phyloP scores from a whole-genome alignment of 139 green algal species.

The Chlorella sp. region DNA sequence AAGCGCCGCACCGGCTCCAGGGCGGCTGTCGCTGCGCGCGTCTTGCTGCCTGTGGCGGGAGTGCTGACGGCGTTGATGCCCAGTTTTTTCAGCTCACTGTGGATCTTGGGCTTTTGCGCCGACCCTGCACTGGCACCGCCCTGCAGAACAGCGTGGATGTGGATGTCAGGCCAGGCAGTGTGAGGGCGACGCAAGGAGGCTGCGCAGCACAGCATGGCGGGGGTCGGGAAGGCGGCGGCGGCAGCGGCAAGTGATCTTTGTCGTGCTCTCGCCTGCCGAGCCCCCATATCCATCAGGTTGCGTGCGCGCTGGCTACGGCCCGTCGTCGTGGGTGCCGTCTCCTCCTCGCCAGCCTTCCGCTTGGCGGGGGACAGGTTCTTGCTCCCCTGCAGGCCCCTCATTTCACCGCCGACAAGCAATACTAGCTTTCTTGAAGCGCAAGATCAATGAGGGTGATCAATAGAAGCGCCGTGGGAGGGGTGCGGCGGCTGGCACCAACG shows the following conservation, averaged over 20 bases:
- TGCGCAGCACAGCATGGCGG: too few relatives aligned
- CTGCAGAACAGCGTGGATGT: too few relatives aligned
- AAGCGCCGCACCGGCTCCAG: neutral
- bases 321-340: neutral
- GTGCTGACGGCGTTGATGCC: too few relatives aligned
- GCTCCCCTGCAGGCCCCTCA: too few relatives aligned
- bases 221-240: too few relatives aligned
- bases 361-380: conserved; percentile 14
- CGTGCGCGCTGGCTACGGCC: neutral
- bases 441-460: neutral
- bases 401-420: neutral
- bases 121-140: too few relatives aligned
- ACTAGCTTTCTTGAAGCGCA: neutral
- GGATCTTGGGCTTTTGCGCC: too few relatives aligned
- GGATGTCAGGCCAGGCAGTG: too few relatives aligned
- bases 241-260: neutral
- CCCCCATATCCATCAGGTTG: neutral
- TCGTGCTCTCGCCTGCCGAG: too few relatives aligned
- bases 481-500: neutral
- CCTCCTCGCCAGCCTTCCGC: neutral
- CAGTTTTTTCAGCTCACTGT: too few relatives aligned
- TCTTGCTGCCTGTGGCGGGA: neutral
- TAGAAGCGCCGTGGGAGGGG: too few relatives aligned
- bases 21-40: neutral
- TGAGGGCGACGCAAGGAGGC: too few relatives aligned